Percentiles rank a stretch among this genome's conserved stretches.
These are phyloP conservation scores for Chytriomyces hyalinus DNA, from an alignment of 192 early-diverging fungal species.

Conservation along the genomic window DNA sequence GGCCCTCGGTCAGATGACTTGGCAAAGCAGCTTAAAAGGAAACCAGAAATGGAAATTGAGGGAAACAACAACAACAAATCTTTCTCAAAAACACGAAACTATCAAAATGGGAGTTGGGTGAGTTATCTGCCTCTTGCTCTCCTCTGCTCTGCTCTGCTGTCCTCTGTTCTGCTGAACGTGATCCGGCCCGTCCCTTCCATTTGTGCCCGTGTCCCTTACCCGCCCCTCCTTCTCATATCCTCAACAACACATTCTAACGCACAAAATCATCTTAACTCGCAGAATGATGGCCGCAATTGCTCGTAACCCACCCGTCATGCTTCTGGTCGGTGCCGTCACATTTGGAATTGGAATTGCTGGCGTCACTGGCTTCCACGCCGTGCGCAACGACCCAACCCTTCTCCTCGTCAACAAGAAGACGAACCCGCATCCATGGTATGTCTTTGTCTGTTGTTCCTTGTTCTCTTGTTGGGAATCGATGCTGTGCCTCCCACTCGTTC, in stretches of 20 bases:
- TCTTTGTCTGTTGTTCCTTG: too few species aligned
- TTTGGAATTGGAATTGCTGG: slow-evolving; percentile 13
- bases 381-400: slow-evolving; percentile 30
- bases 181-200: neutral
- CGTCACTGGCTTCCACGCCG: neutral
- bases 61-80: neutral
- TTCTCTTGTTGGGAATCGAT: too few species aligned
- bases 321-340: slow-evolving; percentile 17
- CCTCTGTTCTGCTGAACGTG: neutral
- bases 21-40: neutral
- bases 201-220: neutral
- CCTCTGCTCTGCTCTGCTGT: neutral
- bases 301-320: slow-evolving; percentile 21
- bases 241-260: neutral
- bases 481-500: neutral
- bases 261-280: neutral
- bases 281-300: slow-evolving; percentile 22
- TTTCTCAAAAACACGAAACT: neutral
- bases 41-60: neutral
- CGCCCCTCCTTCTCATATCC: neutral
- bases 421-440: neutral
- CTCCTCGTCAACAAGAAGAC: slow-evolving; percentile 10
- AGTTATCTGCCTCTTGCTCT: neutral
- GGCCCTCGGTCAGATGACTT: neutral
- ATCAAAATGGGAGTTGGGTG: slow-evolving; percentile 25